A percentile compares a stretch with the other conserved stretches of the same genome.
Conservation (phyloP, 352 stramenopile species). For the Phytophthora ramorum region DNA sequence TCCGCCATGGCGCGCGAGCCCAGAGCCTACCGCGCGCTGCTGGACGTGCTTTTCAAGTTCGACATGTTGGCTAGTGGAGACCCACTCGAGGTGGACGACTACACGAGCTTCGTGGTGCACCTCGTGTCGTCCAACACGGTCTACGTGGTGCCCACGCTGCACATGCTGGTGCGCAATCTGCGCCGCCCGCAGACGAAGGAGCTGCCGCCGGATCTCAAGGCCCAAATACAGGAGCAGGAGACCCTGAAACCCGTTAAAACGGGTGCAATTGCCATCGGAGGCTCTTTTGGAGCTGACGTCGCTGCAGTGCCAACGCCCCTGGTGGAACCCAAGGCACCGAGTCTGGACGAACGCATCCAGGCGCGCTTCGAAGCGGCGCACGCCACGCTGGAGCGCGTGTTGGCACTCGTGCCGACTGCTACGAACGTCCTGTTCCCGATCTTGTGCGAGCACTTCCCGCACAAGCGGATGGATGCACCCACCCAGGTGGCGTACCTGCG, state of each 20-base stretch:
- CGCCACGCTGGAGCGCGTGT: conserved; percentile 63
- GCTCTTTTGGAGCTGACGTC: conserved; percentile 43
- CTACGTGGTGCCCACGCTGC: conserved; percentile 80
- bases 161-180: conserved; percentile 86
- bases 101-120: conserved; percentile 76
- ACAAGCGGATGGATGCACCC: conserved; percentile 78
- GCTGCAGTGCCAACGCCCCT: conserved; percentile 8
- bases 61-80: conserved; percentile 60
- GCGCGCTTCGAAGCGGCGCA: conserved; percentile 69
- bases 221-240: conserved; percentile 6
- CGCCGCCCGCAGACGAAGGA: conserved; percentile 57
- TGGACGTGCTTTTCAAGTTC: conserved; percentile 88
- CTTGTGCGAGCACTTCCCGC: conserved; percentile 79
- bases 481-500: conserved; percentile 77
- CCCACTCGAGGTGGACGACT: conserved; percentile 66
- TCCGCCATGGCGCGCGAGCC: conserved; percentile 77
- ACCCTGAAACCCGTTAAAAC: conserved; percentile 12
- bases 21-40: conserved; percentile 68
- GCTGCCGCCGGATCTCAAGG: conserved; percentile 45
- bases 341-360: conserved; percentile 63
- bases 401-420: conserved; percentile 78
- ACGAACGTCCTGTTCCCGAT: conserved; percentile 81
- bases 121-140: conserved; percentile 86
- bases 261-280: conserved; percentile 49
- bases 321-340: conserved; percentile 11